Conservation (phyloP, 2,329 filamentous ascomycete species). For the Tolypocladium ovalisporum region DNA sequence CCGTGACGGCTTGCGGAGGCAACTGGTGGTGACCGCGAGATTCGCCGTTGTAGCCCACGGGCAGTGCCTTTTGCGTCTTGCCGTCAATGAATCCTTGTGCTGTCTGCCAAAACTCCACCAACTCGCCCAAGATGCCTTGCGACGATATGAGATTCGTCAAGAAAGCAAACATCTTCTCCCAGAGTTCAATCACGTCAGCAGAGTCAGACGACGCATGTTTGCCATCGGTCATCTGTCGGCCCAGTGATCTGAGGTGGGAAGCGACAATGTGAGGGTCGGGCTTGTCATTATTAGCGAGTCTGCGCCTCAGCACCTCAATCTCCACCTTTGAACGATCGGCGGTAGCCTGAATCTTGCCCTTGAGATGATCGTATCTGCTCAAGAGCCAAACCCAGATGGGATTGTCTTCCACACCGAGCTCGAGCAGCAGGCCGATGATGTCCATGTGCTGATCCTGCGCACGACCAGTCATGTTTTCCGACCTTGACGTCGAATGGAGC, state of each 20-base stretch:
- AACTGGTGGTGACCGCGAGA: constrained; percentile 74
- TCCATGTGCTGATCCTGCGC: constrained; percentile 82
- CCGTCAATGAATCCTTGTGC: constrained; percentile 84
- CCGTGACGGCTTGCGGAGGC: constrained; percentile 55
- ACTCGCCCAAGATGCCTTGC: constrained; percentile 75
- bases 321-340: constrained; percentile 85
- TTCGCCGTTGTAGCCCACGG: constrained; percentile 70
- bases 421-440: constrained; percentile 77
- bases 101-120: constrained; percentile 89
- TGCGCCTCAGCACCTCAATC: constrained; percentile 79
- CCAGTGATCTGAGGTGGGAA: constrained; percentile 63
- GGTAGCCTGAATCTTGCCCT: constrained; percentile 67
- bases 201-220: constrained; percentile 61
- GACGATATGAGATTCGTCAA: constrained; percentile 64
- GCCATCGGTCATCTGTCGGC: constrained; percentile 53
- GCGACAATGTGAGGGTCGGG: constrained; percentile 60
- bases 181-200: constrained; percentile 73
- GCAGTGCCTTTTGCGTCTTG: constrained; percentile 68
- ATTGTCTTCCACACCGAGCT: constrained; percentile 89
- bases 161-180: constrained; percentile 77
- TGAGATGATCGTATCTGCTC: constrained; percentile 81
- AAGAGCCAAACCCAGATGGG: constrained; percentile 94
- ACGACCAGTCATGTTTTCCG: constrained; percentile 36
- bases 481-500: constrained; percentile 46
- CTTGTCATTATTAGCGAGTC: constrained; percentile 63